Conservation (phyloP, 2,329 filamentous ascomycete genomes). For the Colletotrichum graminicola region DNA sequence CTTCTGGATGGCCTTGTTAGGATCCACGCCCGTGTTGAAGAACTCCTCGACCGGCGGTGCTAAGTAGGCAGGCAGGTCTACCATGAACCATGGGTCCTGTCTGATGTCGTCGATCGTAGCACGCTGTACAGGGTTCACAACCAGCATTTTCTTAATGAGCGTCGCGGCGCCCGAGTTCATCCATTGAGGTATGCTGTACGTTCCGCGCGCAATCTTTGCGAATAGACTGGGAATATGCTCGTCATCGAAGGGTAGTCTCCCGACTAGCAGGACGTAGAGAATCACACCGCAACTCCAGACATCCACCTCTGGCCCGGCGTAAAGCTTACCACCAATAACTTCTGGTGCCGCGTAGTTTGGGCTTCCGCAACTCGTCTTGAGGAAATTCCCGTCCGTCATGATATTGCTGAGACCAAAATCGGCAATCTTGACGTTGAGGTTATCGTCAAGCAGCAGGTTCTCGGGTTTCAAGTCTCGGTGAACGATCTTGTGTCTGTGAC, state of each 20-base stretch:
- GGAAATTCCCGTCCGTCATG: slow-evolving; percentile 99
- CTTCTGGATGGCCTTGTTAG: slow-evolving; percentile 89
- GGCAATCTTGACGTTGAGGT: slow-evolving; percentile 98
- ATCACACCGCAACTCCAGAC: slow-evolving; percentile 98
- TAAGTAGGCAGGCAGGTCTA: slow-evolving; percentile 87
- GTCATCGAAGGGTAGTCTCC: slow-evolving; percentile 93
- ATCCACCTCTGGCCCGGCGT: slow-evolving; percentile 96
- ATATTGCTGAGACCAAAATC: slow-evolving; percentile 99
- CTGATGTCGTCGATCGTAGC: slow-evolving; percentile 95
- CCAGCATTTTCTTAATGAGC: slow-evolving; percentile 92
- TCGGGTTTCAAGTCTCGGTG: slow-evolving; percentile 98
- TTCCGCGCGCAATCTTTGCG: slow-evolving; percentile 95
- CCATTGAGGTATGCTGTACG: slow-evolving; percentile 92
- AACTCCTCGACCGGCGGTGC: slow-evolving; percentile 92
- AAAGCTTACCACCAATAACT: slow-evolving; percentile 97
- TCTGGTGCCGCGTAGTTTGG: slow-evolving; percentile 98
- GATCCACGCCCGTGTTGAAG: slow-evolving; percentile 92
- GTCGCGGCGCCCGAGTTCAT: slow-evolving; percentile 85
- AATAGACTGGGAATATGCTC: slow-evolving; percentile 98
- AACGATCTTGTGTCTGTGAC: slow-evolving; percentile 98
- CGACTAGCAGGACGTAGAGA: slow-evolving; percentile 84
- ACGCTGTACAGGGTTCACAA: slow-evolving; percentile 93
- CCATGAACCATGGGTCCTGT: slow-evolving; percentile 92
- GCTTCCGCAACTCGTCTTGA: slow-evolving; percentile 98
- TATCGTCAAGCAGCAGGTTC: slow-evolving; percentile 93